Conservation (phyloP, 257 asterid genomes). For the Galeopsis tetrahit region DNA sequence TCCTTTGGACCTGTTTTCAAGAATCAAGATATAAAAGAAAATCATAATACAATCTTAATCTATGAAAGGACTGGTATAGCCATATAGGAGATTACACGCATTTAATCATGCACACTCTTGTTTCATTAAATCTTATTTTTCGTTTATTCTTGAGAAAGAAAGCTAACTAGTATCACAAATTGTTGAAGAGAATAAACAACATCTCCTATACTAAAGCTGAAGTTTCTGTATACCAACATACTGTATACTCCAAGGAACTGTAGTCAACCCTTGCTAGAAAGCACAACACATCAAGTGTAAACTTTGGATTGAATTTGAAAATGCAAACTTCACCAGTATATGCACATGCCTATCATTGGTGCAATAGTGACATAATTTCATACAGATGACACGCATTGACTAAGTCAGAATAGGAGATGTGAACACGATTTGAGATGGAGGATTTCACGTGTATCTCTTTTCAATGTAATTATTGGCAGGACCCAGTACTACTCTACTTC, state of each 20-base stretch:
- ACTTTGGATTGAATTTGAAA: background rate
- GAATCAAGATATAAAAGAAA: slow-evolving; percentile 28
- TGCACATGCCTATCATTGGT: background rate
- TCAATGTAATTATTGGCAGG: background rate
- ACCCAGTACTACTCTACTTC: background rate
- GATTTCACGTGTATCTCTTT: slow-evolving; percentile 2
- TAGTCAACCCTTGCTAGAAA: background rate
- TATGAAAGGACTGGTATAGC: background rate
- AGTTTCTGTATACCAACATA: background rate
- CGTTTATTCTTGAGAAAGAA: background rate
- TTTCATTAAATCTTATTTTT: background rate
- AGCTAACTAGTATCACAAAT: background rate
- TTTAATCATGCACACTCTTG: background rate
- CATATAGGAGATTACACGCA: background rate
- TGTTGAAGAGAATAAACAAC: background rate
- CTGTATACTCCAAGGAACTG: background rate
- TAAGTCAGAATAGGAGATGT: background rate
- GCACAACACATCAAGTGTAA: background rate
- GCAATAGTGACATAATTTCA: background rate
- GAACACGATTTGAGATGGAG: background rate
- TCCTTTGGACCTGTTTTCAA: slow-evolving; percentile 86
- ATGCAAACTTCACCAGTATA: background rate
- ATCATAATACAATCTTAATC: slow-evolving; percentile 24
- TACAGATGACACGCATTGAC: background rate
- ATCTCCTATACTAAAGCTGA: background rate